Percentiles rank a stretch among this genome's conserved stretches.
Conservation (phyloP, 805 yeast genomes). For the Kodamaea laetipori region DNA sequence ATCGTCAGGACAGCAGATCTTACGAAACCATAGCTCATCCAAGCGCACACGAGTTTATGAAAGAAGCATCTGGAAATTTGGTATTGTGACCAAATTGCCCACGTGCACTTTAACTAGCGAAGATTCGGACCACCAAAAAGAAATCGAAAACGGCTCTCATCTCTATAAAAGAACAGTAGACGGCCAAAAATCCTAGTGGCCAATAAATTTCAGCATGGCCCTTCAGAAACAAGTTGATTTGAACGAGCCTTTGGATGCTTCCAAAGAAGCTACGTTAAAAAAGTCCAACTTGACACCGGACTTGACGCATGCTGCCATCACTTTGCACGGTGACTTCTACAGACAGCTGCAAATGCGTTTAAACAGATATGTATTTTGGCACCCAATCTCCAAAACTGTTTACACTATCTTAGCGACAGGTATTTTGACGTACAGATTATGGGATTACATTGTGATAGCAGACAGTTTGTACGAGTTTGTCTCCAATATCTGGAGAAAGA, state of each 20-base stretch:
- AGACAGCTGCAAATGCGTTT: conserved; percentile 49
- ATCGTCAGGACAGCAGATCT: too few species aligned
- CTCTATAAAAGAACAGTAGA: neutral
- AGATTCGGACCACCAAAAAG: neutral
- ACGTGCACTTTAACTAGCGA: conserved; percentile 5
- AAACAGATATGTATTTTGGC: conserved; percentile 48
- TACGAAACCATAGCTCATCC: too few species aligned
- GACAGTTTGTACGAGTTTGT: conserved; percentile 34
- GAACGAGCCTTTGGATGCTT: conserved; percentile 54
- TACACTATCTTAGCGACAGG: conserved; percentile 23
- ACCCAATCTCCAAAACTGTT: conserved; percentile 38
- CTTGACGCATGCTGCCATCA: conserved; percentile 58
- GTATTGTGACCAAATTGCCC: conserved; percentile 1
- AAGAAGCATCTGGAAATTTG: conserved; percentile 4
- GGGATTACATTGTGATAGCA: conserved; percentile 34
- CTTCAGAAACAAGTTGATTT: conserved; percentile 55
- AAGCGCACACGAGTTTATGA: neutral
- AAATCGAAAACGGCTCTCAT: conserved; percentile 1
- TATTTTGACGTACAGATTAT: conserved; percentile 23
- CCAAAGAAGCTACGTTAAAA: conserved; percentile 54
- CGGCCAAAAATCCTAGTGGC: neutral
- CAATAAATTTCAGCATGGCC: conserved; percentile 27
- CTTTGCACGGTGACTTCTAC: conserved; percentile 63
- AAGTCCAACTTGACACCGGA: conserved; percentile 56
- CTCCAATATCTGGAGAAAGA: conserved; percentile 22